phyloP scores from a whole-genome alignment of 306 rosid genomes.

The Lupinus albus region DNA sequence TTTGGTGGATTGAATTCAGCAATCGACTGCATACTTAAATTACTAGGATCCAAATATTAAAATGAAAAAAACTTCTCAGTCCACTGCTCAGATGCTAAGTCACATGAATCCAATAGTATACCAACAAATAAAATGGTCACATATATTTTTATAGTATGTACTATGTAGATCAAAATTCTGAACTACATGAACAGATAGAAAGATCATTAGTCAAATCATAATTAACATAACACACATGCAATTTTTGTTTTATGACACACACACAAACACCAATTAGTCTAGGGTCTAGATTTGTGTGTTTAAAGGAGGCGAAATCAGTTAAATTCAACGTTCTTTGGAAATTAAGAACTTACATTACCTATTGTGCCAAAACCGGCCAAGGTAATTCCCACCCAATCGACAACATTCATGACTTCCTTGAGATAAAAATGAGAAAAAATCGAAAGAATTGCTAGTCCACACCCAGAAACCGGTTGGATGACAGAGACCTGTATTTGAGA shows the following conservation, averaged over 20 bases:
- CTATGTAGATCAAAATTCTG: slow-evolving; percentile 11
- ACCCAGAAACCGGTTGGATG: slow-evolving; percentile 90
- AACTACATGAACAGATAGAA: neutral
- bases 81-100: neutral
- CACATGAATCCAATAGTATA: neutral
- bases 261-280: neutral
- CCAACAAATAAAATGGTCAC: slow-evolving; percentile 13
- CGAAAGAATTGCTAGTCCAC: slow-evolving; percentile 92
- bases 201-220: neutral
- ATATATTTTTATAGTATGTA: neutral
- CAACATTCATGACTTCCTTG: slow-evolving; percentile 81
- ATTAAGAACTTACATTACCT: slow-evolving; percentile 72
- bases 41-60: slow-evolving; percentile 8
- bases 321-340: slow-evolving; percentile 12
- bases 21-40: neutral
- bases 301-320: slow-evolving; percentile 11
- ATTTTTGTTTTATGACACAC: neutral
- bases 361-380: slow-evolving; percentile 90
- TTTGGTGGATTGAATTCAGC: neutral
- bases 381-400: slow-evolving; percentile 88
- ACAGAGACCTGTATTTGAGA: slow-evolving; percentile 68
- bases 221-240: neutral
- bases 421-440: slow-evolving; percentile 88
- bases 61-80: slow-evolving; percentile 7
- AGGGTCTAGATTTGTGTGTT: neutral